These are phyloP conservation scores for Echium plantagineum DNA, from an alignment of 257 asterid species.

Conservation along the genomic window DNA sequence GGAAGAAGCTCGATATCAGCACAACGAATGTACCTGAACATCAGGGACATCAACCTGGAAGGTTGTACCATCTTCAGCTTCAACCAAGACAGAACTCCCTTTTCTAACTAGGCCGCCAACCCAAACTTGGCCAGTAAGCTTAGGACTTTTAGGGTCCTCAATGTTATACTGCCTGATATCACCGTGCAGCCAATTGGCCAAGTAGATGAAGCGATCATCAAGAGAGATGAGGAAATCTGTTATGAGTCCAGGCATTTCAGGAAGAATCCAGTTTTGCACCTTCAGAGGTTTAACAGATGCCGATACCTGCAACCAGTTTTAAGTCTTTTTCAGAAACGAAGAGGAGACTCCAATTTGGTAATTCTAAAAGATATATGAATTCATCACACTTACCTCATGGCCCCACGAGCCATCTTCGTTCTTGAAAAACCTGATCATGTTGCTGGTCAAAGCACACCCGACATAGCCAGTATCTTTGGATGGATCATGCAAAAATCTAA, in stretches of 20 bases:
- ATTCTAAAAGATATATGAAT: neutral
- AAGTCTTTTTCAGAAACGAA: neutral
- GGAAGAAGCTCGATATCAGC: neutral
- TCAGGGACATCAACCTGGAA: slow-evolving; percentile 68
- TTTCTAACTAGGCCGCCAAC: slow-evolving; percentile 61
- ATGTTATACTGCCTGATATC: slow-evolving; percentile 81
- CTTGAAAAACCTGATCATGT: slow-evolving; percentile 81
- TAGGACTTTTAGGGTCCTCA: slow-evolving; percentile 64
- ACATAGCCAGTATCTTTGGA: slow-evolving; percentile 76
- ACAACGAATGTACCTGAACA: slow-evolving; percentile 43
- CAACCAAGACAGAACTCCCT: slow-evolving; percentile 61
- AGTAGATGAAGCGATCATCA: slow-evolving; percentile 64
- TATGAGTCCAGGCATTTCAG: slow-evolving; percentile 82
- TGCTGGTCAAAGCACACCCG: slow-evolving; percentile 87
- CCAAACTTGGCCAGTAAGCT: slow-evolving; percentile 66
- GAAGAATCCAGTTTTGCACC: slow-evolving; percentile 84
- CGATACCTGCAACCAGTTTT: slow-evolving; percentile 33
- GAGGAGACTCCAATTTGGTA: neutral
- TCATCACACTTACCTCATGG: slow-evolving; percentile 54
- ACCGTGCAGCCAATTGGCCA: slow-evolving; percentile 93
- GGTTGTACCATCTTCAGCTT: slow-evolving; percentile 64
- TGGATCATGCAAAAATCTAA: slow-evolving; percentile 82
- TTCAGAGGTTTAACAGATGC: slow-evolving; percentile 52
- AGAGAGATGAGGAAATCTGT: slow-evolving; percentile 71
- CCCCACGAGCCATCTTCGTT: slow-evolving; percentile 68